These are phyloP conservation scores for Neophaeococcomyces mojaviensis DNA, from an alignment of 2,329 filamentous ascomycete species.

Conservation along the genomic window DNA sequence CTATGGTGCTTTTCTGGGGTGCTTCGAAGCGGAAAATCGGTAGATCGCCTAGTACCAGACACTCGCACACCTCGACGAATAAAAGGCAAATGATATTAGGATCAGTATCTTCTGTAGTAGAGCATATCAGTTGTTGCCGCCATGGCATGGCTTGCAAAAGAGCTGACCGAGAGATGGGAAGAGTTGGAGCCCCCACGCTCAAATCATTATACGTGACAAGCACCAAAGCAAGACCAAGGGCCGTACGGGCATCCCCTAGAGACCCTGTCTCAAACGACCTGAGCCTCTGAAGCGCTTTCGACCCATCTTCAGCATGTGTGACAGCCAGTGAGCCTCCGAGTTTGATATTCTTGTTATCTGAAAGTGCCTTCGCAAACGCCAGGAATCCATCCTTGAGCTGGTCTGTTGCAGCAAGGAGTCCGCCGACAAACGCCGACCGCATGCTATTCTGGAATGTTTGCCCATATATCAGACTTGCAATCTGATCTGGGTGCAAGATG, in stretches of 20 bases:
- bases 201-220: neutral
- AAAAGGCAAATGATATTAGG: neutral
- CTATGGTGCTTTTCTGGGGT: neutral
- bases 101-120: neutral
- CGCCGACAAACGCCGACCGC: too few species aligned
- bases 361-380: too few species aligned
- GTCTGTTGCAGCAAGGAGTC: too few species aligned
- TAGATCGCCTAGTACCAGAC: neutral
- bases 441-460: neutral
- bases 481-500: neutral
- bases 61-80: neutral
- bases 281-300: neutral
- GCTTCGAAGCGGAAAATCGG: neutral
- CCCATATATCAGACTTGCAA: neutral
- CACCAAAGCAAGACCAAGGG: neutral
- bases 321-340: too few species aligned
- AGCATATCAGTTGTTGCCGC: neutral
- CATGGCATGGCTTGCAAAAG: neutral
- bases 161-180: too few species aligned
- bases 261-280: neutral
- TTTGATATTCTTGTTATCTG: too few species aligned
- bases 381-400: too few species aligned
- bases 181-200: neutral
- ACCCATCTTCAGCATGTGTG: too few species aligned
- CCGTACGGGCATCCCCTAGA: neutral